Base-by-base conservation (phyloP, 1,139 yeast species). In the Diutina neorugosa region DNA sequence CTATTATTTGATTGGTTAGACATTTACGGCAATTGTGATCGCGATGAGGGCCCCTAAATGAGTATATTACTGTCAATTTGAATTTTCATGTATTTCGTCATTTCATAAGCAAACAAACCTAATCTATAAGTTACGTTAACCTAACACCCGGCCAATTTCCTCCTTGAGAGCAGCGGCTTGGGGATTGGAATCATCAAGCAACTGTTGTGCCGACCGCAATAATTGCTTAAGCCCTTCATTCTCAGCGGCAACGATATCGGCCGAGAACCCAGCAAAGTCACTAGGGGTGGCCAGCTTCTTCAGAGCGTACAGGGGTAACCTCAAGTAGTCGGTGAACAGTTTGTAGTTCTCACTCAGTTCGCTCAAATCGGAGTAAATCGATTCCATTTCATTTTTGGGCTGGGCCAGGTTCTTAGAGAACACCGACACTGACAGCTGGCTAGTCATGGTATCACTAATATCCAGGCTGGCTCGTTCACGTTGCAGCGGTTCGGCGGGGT, bases 281-380 rank as follows among this genome's bases (percentile, higher is more conserved):
- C 31, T 14, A 4, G 31, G 16, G 41, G 40, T 7, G 20, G 20
- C n/a, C 50, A 46, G 50, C 14, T 27, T 25, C 21, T 27, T 46
- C 48, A 44, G 48, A n/a, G 48, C 48, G 48, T 46, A 46, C 50
- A 46, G 50, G 2, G 70, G 69, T 23, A 67, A 56, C 54, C 65
- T 67, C 59, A 67, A 61, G 55, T 62, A 65, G 48, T 65, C 69
- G 7, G 62, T 57, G 49, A 65, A 62, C 14, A 65, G 55, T 53
- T 63, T 63, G 25, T 53, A 59, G 53, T 53, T 56, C 31, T 58
- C 56, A 43, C 61, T 60, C 31, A 55, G 56, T 14, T 62, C 67
- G 54, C 66, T 64, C 42, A 60, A 55, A 37, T 65, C 68, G 1
- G 72, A 68, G 55, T 67, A 69, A 12, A 69, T 64, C 1, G 71